Base-by-base conservation (phyloP, 352 stramenopile genomes). In the Halophytophthora batemanensis region DNA sequence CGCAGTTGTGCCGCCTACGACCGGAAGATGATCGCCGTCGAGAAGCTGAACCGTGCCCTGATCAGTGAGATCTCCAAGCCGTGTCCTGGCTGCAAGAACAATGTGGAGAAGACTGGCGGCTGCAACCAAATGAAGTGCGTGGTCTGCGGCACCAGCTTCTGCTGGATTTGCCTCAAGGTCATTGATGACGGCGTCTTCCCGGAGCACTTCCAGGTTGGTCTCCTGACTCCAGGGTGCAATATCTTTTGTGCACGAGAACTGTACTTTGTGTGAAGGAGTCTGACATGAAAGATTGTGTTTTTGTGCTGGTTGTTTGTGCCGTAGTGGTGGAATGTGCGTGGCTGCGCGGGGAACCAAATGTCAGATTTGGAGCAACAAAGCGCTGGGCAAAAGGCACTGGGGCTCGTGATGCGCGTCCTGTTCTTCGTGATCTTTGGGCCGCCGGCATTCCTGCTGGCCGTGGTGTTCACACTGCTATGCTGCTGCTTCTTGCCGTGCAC, bases 41-140 rank as follows among this genome's bases (percentile, higher is more conserved):
- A 90, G 15, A 93, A 93, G 49, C 53, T 93, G 34, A 95, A 92
- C 43, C 82, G 80, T 49, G 81, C 80, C 3, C 71, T 81, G 51
- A 87, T 92, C 46, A 79, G 70, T 29, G 69, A 87, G 45, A 86
- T 91, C 37, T 81, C 84, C 4, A 95, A 93, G 53, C 81, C 71
- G 6, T 97, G 90, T 63, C 90, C 90, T 23, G 77, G 70, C 3
- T 97, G 90, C 69, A 77, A 90, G 37, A 94, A 82, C 48, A 75
- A 87, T 33, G 86, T 97, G 13, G 87, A 95, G 43, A 97, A 97
- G 55, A 90, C 81, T 34, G 81, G 81, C 60, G 87, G 87, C 1
- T 97, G 90, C 59, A 96, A 96, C 54, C 87, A 96, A 57, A 95
- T 97, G 66, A 93, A 88, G 53, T 96, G 87, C 46, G 67, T 79